Base-by-base conservation (phyloP, 371 early-diverging fungal species). In the Actinomortierella ambigua region DNA sequence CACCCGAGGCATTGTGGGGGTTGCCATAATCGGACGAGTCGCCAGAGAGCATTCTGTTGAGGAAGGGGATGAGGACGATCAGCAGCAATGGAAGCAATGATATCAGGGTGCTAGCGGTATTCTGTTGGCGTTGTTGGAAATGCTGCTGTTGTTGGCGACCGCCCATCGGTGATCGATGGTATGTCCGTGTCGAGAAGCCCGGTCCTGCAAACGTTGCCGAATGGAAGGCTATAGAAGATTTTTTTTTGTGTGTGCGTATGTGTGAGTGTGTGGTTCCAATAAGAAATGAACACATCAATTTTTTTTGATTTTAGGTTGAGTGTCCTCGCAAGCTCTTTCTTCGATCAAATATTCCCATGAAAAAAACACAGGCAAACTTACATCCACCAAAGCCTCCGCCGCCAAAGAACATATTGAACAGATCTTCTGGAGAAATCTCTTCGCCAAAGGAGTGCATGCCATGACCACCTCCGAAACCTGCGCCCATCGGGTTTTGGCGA, bases 351-450 rank as follows among this genome's bases (percentile, higher is more conserved):
- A 53, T n/a, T 50, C 75, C 59, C 47, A 64, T 68, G 59, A 46
- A 57, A 44, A 54, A 50, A 42, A 26, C 65, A 51, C 47, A 55
- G 50, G 55, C 22, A 50, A 51, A 56, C 68, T 65, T 59, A 65
- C 65, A 59, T 26, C 68, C 65, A 42, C 77, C 63, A 27, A 69
- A 49, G 14, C 78, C 68, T 18, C 82, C 85, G 17, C 91, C 95
- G 2, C 92, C 91, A 77, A 96, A 96, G 67, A 98, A 97, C 94
- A 96, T 95, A 76, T 95, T 95, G 82, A 97, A 96, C 27, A 97
- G 61, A 9, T 97, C 97, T 68, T 97, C 98, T 2, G 96, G 96
- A 18, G 88, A 89, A n/a, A 97, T 82, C 62, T 96, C 97, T 15
- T 88, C 88, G 23, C 86, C 87, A 55, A 79, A 84, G 41, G 67